These are phyloP conservation scores for Ilyonectria destructans DNA, from an alignment of 2,329 filamentous ascomycete species.

Conservation along the genomic window DNA sequence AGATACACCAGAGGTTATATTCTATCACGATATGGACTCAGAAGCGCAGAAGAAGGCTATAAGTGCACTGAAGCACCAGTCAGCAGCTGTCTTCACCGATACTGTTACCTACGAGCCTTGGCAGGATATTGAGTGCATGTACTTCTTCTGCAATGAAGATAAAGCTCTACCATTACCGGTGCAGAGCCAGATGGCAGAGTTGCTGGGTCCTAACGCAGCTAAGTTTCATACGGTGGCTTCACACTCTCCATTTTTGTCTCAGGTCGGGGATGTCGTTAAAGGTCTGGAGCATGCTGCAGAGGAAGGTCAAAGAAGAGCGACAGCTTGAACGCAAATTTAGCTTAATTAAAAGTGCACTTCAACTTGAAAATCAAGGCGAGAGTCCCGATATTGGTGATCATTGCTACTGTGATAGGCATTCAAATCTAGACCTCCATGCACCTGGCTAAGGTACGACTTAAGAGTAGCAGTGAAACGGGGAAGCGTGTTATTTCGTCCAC, in stretches of 20 bases:
- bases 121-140: constrained; percentile 48
- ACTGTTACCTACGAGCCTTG: constrained; percentile 47
- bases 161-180: constrained; percentile 41
- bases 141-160: constrained; percentile 46
- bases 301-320: constrained; percentile 16
- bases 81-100: constrained; percentile 39
- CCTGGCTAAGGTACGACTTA: too few species aligned
- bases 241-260: constrained; percentile 38
- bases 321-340: too few species aligned
- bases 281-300: constrained; percentile 37
- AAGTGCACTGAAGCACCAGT: constrained; percentile 34
- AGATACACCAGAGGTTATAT: constrained; percentile 37
- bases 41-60: constrained; percentile 31
- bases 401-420: too few species aligned
- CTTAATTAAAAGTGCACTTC: too few species aligned
- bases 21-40: constrained; percentile 47
- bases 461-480: too few species aligned
- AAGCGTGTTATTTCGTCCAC: too few species aligned
- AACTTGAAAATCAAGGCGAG: too few species aligned
- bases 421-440: too few species aligned
- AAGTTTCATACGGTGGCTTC: constrained; percentile 30
- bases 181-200: constrained; percentile 42
- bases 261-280: constrained; percentile 33
- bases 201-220: constrained; percentile 23
- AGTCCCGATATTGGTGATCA: too few species aligned